Evolutionary conservation across 768 basidiomycete genomes (phyloP).

Genomic region (Lactifluus volemus): DNA sequence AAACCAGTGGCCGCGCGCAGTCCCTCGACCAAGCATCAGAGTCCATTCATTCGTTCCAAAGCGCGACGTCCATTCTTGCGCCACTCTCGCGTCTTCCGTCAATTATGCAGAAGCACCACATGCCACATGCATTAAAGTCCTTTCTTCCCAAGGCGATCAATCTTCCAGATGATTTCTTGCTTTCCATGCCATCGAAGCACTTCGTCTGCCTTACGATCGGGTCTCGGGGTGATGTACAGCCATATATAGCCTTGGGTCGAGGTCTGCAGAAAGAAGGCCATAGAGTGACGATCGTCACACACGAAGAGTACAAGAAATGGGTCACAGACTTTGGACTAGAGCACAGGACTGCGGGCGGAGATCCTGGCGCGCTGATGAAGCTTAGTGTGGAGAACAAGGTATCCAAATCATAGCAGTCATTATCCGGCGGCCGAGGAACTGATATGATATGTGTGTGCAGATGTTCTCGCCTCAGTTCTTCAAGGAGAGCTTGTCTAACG

Average conservation of each 20-base stretch:
- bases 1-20: background rate
- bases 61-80: conserved; percentile 33
- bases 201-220: conserved; percentile 61
- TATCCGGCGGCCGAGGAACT: conserved; percentile 19
- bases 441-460: conserved; percentile 23
- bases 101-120: conserved; percentile 24
- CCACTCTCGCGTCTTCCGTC: conserved; percentile 38
- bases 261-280: conserved; percentile 37
- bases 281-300: conserved; percentile 38
- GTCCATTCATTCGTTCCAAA: background rate
- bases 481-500: conserved; percentile 48
- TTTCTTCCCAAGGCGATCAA: conserved; percentile 43
- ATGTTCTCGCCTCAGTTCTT: conserved; percentile 71
- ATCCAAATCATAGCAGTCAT: background rate
- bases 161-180: conserved; percentile 31
- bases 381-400: conserved; percentile 43
- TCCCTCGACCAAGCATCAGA: background rate
- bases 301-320: conserved; percentile 45
- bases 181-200: conserved; percentile 33
- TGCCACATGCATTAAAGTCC: conserved; percentile 26
- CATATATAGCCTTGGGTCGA: conserved; percentile 38
- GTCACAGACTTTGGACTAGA: conserved; percentile 48
- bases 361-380: conserved; percentile 63
- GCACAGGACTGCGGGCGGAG: conserved; percentile 57
- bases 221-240: conserved; percentile 47